These are phyloP conservation scores for Gyromitra esculenta DNA, from an alignment of 2,329 filamentous ascomycete genomes.

Conservation along the genomic window DNA sequence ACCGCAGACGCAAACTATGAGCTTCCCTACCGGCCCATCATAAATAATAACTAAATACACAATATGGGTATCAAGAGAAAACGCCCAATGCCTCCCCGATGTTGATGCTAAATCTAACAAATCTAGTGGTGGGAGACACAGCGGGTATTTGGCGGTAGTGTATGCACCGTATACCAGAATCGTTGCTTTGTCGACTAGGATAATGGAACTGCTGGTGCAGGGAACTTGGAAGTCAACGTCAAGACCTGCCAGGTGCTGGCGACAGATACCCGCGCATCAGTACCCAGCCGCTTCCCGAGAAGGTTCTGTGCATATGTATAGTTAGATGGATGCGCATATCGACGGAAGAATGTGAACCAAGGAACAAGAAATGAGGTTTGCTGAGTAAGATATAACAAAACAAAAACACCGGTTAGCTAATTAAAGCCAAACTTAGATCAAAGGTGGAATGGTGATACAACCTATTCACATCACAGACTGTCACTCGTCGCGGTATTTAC, in stretches of 20 bases:
- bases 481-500: not conserved
- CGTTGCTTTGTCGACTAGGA: not conserved
- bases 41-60: too few species aligned
- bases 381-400: not conserved
- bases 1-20: not conserved
- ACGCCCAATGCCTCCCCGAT: too few species aligned
- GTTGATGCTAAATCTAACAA: not conserved
- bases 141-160: not conserved
- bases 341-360: not conserved
- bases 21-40: not conserved
- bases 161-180: not conserved
- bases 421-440: not conserved
- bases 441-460: too few species aligned
- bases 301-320: not conserved
- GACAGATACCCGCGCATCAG: not conserved
- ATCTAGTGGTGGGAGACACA: not conserved
- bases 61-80: too few species aligned
- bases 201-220: not conserved
- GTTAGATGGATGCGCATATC: not conserved
- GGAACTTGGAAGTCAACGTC: too few species aligned
- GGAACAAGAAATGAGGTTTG: not conserved
- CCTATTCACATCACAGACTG: not conserved
- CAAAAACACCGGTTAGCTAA: not conserved
- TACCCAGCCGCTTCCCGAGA: not conserved
- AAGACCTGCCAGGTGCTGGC: not conserved